Conservation (phyloP, 1,284 basidiomycete genomes). For the Tylopilus sp. region DNA sequence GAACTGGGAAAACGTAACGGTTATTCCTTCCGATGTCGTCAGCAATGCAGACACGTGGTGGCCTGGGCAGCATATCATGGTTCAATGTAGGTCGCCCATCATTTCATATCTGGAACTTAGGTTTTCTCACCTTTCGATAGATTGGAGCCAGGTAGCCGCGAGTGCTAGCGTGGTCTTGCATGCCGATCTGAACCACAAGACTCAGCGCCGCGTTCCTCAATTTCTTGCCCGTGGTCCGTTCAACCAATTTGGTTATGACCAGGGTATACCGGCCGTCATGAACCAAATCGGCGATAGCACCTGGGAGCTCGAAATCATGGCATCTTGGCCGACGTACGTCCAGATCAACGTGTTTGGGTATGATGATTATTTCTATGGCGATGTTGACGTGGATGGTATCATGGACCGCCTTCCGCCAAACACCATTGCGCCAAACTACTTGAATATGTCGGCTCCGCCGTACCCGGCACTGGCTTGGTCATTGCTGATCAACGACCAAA, state of each 20-base stretch:
- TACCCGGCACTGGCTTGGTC: slow-evolving; percentile 82
- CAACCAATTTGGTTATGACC: slow-evolving; percentile 88
- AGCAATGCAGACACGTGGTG: slow-evolving; percentile 61
- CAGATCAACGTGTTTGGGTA: slow-evolving; percentile 87
- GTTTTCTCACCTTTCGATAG: slow-evolving; percentile 37
- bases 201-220: slow-evolving; percentile 76
- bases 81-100: slow-evolving; percentile 64
- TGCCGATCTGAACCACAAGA: slow-evolving; percentile 64
- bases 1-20: slow-evolving; percentile 70
- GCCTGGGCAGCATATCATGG: slow-evolving; percentile 79
- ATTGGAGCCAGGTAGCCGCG: slow-evolving; percentile 68
- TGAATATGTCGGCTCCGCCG: slow-evolving; percentile 85
- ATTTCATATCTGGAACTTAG: not conserved
- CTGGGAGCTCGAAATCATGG: slow-evolving; percentile 84
- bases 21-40: slow-evolving; percentile 59
- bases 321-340: slow-evolving; percentile 81
- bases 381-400: slow-evolving; percentile 80
- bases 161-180: slow-evolving; percentile 70
- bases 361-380: slow-evolving; percentile 89
- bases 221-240: slow-evolving; percentile 82
- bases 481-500: slow-evolving; percentile 72
- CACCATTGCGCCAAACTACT: slow-evolving; percentile 76
- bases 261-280: slow-evolving; percentile 71
- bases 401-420: slow-evolving; percentile 89
- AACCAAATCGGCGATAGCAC: slow-evolving; percentile 54